Conservation (phyloP, 441 rosid genomes). For the Metrosideros polymorpha region DNA sequence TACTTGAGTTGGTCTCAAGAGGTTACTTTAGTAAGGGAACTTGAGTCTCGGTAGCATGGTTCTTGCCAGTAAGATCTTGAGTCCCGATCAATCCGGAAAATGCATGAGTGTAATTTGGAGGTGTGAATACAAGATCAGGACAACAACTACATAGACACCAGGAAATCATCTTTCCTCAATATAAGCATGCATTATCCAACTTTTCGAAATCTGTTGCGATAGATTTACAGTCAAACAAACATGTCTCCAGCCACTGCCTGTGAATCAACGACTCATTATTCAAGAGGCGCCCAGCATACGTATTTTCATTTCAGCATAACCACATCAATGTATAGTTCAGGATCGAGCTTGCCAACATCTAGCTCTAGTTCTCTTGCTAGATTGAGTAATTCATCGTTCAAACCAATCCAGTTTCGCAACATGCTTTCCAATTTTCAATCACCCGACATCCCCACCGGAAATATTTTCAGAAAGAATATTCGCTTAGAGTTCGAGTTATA, state of each 20-base stretch:
- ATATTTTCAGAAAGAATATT: background rate
- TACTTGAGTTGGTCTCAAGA: no score
- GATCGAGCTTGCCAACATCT: background rate
- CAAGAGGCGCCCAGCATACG: background rate
- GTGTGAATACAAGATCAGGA: background rate
- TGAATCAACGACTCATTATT: background rate
- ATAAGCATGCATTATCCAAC: no score
- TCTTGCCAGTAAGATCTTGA: background rate
- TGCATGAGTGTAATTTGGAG: background rate
- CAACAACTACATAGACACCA: background rate
- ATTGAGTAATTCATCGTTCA: background rate
- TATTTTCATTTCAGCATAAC: background rate
- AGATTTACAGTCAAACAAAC: no score
- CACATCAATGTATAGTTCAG: background rate
- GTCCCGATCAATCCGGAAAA: background rate
- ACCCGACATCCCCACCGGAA: fast-evolving
- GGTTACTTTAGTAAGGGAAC: no score
- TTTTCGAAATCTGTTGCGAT: no score
- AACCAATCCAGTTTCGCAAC: background rate
- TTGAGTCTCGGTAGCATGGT: no score
- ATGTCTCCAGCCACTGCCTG: background rate
- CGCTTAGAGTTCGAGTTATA: background rate
- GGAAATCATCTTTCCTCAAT: no score
- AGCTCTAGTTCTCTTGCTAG: background rate
- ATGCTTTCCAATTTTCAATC: background rate